A percentile compares a stretch with the other conserved stretches of the same genome.
These are phyloP conservation scores for Phialemonium atrogriseum DNA, from an alignment of 2,329 filamentous ascomycete genomes.

Conservation along the genomic window DNA sequence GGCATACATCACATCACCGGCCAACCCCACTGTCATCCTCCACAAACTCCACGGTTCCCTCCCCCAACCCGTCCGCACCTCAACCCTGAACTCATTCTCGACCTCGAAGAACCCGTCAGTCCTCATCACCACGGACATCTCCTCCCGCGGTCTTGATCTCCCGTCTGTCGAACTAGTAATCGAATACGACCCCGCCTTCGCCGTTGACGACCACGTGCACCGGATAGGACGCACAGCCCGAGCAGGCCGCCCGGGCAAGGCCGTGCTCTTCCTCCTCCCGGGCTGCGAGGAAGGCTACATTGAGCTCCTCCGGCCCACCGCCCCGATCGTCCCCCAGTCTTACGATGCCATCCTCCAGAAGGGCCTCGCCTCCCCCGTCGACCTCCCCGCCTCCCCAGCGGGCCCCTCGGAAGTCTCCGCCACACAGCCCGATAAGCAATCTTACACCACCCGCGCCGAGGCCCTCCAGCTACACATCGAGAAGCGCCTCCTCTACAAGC, in stretches of 20 bases:
- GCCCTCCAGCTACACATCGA: constrained; percentile 51
- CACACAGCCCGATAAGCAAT: constrained; percentile 56
- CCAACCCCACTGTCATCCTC: constrained; percentile 65
- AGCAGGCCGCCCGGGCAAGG: constrained; percentile 79
- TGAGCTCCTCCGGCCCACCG: constrained; percentile 51
- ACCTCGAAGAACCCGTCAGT: constrained; percentile 67
- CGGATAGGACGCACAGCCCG: constrained; percentile 91
- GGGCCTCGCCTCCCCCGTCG: constrained; percentile 52
- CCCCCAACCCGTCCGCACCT: constrained; percentile 76
- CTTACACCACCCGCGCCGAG: constrained; percentile 41
- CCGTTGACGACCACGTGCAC: constrained; percentile 87
- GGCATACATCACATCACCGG: constrained; percentile 63
- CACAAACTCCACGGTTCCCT: constrained; percentile 90
- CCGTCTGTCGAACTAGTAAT: constrained; percentile 92
- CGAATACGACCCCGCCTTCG: constrained; percentile 94
- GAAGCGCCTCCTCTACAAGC: constrained; percentile 41
- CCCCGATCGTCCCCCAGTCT: constrained; percentile 38
- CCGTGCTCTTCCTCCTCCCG: constrained; percentile 81
- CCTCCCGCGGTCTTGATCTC: constrained; percentile 89
- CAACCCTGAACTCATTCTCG: constrained; percentile 75
- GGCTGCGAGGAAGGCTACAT: constrained; percentile 91
- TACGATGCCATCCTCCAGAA: constrained; percentile 54
- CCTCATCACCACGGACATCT: constrained; percentile 89
- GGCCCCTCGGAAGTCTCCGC: constrained; percentile 42
- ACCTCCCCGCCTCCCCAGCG: too few species aligned